Evolutionary conservation across 208 protist species (phyloP), one percentile per base, ranked within the genome.

Genomic region (Trypanosoma mega): DNA sequence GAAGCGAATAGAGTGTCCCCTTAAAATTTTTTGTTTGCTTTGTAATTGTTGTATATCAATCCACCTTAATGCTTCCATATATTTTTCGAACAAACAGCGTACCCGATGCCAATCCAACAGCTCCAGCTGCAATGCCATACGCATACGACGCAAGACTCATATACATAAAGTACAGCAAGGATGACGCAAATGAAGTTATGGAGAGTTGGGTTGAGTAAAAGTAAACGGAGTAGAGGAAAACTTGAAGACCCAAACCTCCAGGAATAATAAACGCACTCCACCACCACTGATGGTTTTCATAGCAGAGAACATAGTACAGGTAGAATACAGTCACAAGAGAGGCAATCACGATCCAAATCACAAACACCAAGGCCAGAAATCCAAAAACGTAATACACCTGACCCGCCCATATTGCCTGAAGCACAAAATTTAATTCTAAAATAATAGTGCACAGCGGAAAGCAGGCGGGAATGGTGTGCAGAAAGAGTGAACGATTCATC

Each of bases 381-480:
- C 97, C 93, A 60, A 99, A 99, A 33, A 99, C 94, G 87, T 99
- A 99, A 85, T 99, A 99, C 50, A 99, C 93, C 76, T 92, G 82
- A 18, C 98, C 89, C 18, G 74, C 72, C 90, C 92, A 97, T 2
- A 99, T 52, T 8, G 92, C 92, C 29, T 93, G 92, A 55, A 99
- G 74, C 57, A 99, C 96, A 80, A 99, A 99, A 74, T 98, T 97
- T 7, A 99, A 74, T 90, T 99, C 98, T 56, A 99, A 93, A n/a
- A 99, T 95, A 11, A 98, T 85, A 12, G 97, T 92, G 36, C 93
- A 91, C 52, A 99, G 98, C 29, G 98, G 98, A 29, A 99, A 88
- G 20, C 98, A 64, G 23, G 88, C 72, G 14, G 82, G 76, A 33
- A 94, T 60, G 18, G 65, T 11, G 48, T 62, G 78, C 41, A 92